phyloP scores from a whole-genome alignment of 2,329 filamentous ascomycete genomes.

The Coniochaeta sp. region DNA sequence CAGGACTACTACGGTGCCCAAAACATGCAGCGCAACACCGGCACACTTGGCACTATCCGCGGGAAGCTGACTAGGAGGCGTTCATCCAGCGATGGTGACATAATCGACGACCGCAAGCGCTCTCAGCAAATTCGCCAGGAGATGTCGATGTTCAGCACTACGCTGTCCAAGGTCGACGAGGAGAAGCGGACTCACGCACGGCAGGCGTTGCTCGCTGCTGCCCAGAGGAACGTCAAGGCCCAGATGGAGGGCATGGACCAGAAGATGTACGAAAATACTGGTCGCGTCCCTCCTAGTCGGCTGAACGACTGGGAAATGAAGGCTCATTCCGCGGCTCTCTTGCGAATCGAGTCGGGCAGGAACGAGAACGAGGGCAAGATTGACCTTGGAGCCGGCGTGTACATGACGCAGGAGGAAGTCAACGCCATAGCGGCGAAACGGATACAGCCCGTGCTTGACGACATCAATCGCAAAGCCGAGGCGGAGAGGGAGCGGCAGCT shows the following conservation, averaged over 20 bases:
- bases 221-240: conserved; percentile 78
- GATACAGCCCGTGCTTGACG: conserved; percentile 76
- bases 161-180: conserved; percentile 60
- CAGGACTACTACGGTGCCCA: conserved; percentile 69
- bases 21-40: conserved; percentile 24
- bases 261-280: conserved; percentile 68
- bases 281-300: conserved; percentile 61
- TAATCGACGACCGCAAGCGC: conserved; percentile 50
- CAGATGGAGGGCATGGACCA: conserved; percentile 76
- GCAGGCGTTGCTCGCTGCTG: conserved; percentile 66
- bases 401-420: conserved; percentile 70
- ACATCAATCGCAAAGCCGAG: conserved; percentile 75
- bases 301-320: conserved; percentile 73
- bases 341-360: conserved; percentile 54
- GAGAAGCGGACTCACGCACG: conserved; percentile 71
- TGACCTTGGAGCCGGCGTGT: conserved; percentile 73
- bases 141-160: conserved; percentile 70
- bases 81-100: conserved; percentile 59
- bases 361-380: conserved; percentile 47
- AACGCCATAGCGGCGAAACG: conserved; percentile 70
- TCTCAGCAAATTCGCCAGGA: conserved; percentile 69
- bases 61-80: conserved; percentile 50
- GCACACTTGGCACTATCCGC: conserved; percentile 39
- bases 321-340: conserved; percentile 61
- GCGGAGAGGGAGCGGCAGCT: conserved; percentile 60